Evolutionary conservation across 768 basidiomycete genomes (phyloP), one percentile per base, ranked within the genome.

Genomic region (Russula foetens): DNA sequence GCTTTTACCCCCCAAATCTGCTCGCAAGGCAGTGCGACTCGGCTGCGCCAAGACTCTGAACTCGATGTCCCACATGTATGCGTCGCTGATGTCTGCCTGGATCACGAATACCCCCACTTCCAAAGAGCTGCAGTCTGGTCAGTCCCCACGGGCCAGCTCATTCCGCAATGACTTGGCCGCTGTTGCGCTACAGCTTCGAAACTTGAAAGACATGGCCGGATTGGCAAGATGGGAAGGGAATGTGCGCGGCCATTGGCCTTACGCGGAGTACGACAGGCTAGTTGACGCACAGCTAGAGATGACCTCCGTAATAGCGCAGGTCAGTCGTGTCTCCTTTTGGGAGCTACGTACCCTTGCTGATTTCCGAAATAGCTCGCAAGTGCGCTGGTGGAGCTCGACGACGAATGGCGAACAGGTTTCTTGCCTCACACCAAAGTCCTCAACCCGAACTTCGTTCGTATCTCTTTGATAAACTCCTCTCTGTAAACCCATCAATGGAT

Each of bases 391-490:
- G 72, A 79, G 19, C 67, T 84, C 29, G 74, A 79, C 29, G 72
- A 72, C 0, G 63, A 70, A 17, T 79, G 78, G 76, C 70, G 77
- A 23, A 69, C 69, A 28, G 59, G 63, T 7, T 72, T 81, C 51
- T 69, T 79, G 0, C 74, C 75, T 31, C 69, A 72, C 51, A 81
- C 79, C 2, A 75, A 77, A 35, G 75, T 81, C 56, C 72, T 84
- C 43, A 80, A 84, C 65, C 82, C 83, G 0, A 76, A 79, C 65
- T 81, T 83, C 63, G 81, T 80, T 59, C 63, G 76, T 75, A 31
- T 4, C 41, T 4, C 23, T 31, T 39, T 35, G 15, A 43, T 39
- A 21, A 3, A 44, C 23, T 28, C 26, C 28, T 9, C 14, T 33
- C 1, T 38, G 11, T 14, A 11, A 26, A 7, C 9, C 2, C 29